These are phyloP conservation scores for Vitis hybrid DNA, from an alignment of 177 flowering plant species.

Conservation along the genomic window DNA sequence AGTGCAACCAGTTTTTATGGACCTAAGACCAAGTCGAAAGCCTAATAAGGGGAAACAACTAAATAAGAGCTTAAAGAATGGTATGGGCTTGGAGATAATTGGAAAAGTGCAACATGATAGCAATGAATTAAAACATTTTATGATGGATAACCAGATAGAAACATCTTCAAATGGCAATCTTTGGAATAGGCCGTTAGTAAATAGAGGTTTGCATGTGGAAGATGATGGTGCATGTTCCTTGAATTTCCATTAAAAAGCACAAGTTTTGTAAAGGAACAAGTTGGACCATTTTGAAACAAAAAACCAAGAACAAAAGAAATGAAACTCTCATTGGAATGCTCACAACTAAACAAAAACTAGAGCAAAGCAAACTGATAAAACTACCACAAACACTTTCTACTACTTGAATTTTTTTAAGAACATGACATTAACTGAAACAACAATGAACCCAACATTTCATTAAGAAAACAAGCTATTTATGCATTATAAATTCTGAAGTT, in stretches of 20 bases:
- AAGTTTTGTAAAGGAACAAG: background rate
- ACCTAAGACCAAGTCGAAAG: conserved; percentile 49
- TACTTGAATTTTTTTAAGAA: too few species aligned
- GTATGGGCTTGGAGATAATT: conserved; percentile 80
- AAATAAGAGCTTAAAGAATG: conserved; percentile 31
- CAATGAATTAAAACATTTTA: conserved; percentile 29
- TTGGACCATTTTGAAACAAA: too few species aligned
- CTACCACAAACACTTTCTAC: too few species aligned
- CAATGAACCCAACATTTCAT: background rate
- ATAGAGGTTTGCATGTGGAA: conserved; percentile 9
- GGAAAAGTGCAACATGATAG: conserved; percentile 89
- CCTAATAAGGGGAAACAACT: conserved; percentile 34
- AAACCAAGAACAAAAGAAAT: too few species aligned
- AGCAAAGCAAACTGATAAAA: too few species aligned
- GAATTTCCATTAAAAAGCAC: conserved; percentile 17
- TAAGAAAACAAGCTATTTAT: too few species aligned
- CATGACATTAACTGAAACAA: background rate
- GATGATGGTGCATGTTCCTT: conserved; percentile 30
- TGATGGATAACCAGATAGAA: background rate
- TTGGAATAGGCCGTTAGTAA: conserved; percentile 26
- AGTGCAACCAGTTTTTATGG: conserved; percentile 65
- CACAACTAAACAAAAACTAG: too few species aligned
- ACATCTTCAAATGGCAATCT: background rate
- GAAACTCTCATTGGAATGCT: too few species aligned
- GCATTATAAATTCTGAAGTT: too few species aligned